phyloP scores from a whole-genome alignment of 495 filamentous ascomycete genomes.

The Beverwykella pulmonaria region DNA sequence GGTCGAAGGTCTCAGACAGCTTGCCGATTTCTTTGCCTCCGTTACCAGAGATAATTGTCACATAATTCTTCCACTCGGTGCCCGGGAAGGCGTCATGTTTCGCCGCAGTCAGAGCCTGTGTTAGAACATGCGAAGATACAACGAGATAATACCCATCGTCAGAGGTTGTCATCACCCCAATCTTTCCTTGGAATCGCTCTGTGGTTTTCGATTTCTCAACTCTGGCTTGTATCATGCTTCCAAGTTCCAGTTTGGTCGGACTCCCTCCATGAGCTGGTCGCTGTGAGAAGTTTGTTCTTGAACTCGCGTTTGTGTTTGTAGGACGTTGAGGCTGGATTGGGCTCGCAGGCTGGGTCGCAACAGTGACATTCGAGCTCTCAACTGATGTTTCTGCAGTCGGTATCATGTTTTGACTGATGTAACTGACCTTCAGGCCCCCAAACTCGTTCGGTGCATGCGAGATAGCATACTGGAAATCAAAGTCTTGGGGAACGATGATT shows the following conservation, averaged over 20 bases:
- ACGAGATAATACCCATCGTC: not conserved
- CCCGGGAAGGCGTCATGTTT: not conserved
- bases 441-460: not conserved
- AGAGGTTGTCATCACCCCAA: not conserved
- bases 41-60: not conserved
- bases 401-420: not conserved
- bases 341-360: not conserved
- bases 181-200: constrained; percentile 8
- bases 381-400: not conserved
- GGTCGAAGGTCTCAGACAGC: not conserved
- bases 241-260: not conserved
- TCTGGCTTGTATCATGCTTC: not conserved
- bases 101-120: not conserved
- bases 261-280: not conserved
- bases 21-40: not conserved
- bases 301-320: not conserved
- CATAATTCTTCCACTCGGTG: not conserved
- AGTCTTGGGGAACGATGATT: constrained; percentile 3
- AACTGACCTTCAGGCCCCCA: not conserved
- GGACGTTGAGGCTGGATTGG: not conserved
- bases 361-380: not conserved
- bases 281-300: not conserved
- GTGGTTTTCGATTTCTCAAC: not conserved
- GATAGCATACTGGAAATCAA: constrained; percentile 3
- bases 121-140: not conserved